Conservation (phyloP, 1,284 basidiomycete species). For the Xerocomus amazonicus region DNA sequence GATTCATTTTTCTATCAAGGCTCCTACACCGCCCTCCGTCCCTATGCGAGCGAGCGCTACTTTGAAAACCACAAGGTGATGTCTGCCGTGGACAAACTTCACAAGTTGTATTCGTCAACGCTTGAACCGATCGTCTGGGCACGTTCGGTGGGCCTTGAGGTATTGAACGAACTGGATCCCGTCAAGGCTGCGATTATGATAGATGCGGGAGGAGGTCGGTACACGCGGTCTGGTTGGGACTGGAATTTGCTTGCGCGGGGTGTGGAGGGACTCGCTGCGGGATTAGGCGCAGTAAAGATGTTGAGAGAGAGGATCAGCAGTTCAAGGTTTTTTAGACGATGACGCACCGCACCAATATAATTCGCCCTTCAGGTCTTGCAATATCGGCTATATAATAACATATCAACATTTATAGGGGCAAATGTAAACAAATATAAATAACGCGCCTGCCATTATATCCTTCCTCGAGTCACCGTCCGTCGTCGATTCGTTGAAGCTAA, state of each 20-base stretch:
- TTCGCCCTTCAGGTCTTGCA: too few relatives aligned
- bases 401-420: too few relatives aligned
- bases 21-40: constrained; percentile 70
- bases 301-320: constrained; percentile 25
- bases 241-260: constrained; percentile 37
- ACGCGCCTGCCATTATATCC: constrained; percentile 6
- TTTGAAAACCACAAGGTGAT: constrained; percentile 83
- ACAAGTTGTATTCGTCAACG: constrained; percentile 76
- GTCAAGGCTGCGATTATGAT: constrained; percentile 84
- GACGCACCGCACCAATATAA: too few relatives aligned
- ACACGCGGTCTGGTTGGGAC: constrained; percentile 24
- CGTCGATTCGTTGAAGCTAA: not conserved
- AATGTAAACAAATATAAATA: constrained; percentile 19
- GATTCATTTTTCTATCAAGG: constrained; percentile 40
- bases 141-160: constrained; percentile 83
- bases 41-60: constrained; percentile 81
- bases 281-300: constrained; percentile 26
- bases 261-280: constrained; percentile 34
- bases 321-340: constrained; percentile 4
- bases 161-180: constrained; percentile 82
- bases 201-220: constrained; percentile 57
- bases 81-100: constrained; percentile 82
- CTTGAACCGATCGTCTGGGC: constrained; percentile 76
- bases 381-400: too few relatives aligned
- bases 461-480: not conserved